Conservation (phyloP, 2,329 filamentous ascomycete genomes). For the Aureobasidium leucospermi region DNA sequence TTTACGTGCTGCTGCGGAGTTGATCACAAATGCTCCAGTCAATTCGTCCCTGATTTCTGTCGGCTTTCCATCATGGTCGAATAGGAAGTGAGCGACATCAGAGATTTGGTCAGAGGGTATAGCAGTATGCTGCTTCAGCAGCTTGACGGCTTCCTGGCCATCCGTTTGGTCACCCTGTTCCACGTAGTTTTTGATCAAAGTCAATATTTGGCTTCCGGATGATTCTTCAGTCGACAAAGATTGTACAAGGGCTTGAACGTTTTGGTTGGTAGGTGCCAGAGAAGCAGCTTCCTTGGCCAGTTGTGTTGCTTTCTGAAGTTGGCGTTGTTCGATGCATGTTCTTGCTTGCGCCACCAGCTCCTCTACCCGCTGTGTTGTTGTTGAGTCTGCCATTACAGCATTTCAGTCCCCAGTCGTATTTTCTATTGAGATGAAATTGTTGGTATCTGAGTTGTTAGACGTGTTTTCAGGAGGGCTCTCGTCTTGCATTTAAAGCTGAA, state of each 20-base stretch:
- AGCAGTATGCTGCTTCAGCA: constrained; percentile 21
- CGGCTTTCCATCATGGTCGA: constrained; percentile 29
- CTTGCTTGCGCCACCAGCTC: neutral
- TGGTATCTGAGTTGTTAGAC: neutral
- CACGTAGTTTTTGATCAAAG: constrained; percentile 19
- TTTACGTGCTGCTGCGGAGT: constrained; percentile 30
- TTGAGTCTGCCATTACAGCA: constrained; percentile 8
- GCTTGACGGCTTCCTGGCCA: constrained; percentile 32
- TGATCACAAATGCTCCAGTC: constrained; percentile 23
- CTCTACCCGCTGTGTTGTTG: constrained; percentile 8
- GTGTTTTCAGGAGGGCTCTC: neutral
- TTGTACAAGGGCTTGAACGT: constrained; percentile 3
- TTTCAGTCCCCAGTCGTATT: neutral
- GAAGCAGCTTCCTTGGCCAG: constrained; percentile 13
- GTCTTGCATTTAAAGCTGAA: constrained; percentile 6
- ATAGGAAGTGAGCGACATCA: constrained; percentile 35
- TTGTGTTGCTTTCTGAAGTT: constrained; percentile 10
- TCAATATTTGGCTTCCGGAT: neutral
- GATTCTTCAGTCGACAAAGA: neutral
- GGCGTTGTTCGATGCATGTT: constrained; percentile 3
- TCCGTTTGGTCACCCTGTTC: constrained; percentile 29
- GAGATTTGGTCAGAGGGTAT: constrained; percentile 33
- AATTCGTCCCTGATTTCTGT: constrained; percentile 31
- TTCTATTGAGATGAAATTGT: neutral
- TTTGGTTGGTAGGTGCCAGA: constrained; percentile 6